Evolutionary conservation across 495 filamentous ascomycete species (phyloP), one percentile per base, ranked within the genome.

Genomic region (Talaromyces adpressus): DNA sequence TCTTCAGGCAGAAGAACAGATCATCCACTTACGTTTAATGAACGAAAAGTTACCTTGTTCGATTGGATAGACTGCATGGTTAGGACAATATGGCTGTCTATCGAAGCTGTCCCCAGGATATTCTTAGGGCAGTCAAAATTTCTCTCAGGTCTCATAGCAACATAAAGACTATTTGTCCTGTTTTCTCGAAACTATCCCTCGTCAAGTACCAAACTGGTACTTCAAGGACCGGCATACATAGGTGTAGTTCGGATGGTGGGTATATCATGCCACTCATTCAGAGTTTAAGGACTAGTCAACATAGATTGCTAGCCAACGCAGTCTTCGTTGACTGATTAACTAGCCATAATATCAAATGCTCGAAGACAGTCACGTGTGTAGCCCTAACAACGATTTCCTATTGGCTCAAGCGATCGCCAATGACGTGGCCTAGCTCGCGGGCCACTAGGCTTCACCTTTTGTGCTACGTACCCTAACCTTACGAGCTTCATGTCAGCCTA

Each of bases 21-120:
- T 58, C 56, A 23, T 62, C 60, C 25, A 53, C 60, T 57, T 52
- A 62, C 41, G 60, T 52, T 18, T 62, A 53, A 62, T 52, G 47
- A 62, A 52, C 60, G 36, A 52, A 61, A 53, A 36, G 41, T 51
- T 22, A 18, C 11, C 16, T 14, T 62, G 18, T 32, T 39, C 58
- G 18, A 60, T 16, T 34, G 25, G 20, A 47, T 36, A 36, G 57
- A 54, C 25, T 54, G 20, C 36, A 60, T 39, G 60, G 45, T 25
- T 62, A 32, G 23, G 45, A 51, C 45, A 18, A 25, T 14, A n/a
- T 18, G 51, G 47, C 60, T 39, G 23, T 52, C 45, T 32, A 30
- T 3, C n/a, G 47, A 34, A 62, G 9, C 45, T 52, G 47, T 61
- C 60, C 22, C 25, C 7, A 30, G 11, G 36, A n/a, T 18, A 6